Conservation (phyloP, 768 basidiomycete genomes). For the Naematelia aurantialba region DNA sequence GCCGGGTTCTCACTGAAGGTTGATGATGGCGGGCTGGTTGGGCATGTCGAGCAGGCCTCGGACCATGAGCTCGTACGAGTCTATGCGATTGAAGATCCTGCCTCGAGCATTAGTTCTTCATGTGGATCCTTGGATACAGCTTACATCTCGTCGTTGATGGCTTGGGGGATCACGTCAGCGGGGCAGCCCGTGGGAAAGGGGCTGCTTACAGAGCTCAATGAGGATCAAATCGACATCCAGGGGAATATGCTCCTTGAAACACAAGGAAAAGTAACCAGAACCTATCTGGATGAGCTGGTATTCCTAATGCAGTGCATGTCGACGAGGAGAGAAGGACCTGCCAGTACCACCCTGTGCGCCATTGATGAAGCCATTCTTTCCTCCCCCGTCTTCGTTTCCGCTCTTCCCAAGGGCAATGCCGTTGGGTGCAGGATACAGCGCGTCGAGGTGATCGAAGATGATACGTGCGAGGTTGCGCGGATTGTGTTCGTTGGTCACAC, state of each 20-base stretch:
- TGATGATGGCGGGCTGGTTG: constrained; percentile 42
- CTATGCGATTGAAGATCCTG: constrained; percentile 26
- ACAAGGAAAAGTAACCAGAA: constrained; percentile 43
- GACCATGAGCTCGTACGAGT: constrained; percentile 40
- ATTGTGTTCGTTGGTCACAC: constrained; percentile 12
- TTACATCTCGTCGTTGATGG: constrained; percentile 2
- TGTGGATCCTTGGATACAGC: neutral
- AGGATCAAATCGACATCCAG: constrained; percentile 48
- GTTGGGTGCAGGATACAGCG: constrained; percentile 21
- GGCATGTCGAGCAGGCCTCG: constrained; percentile 37
- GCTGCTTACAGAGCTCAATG: constrained; percentile 43
- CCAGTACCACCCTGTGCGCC: constrained; percentile 45
- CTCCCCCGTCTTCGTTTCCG: constrained; percentile 16
- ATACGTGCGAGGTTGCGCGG: constrained; percentile 28
- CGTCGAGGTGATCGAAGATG: constrained; percentile 33
- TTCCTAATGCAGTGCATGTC: neutral
- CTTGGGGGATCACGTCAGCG: too few relatives aligned
- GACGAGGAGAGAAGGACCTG: constrained; percentile 4
- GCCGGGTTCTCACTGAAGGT: constrained; percentile 37
- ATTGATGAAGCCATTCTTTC: constrained; percentile 38
- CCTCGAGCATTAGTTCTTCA: neutral
- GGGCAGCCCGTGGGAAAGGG: too few relatives aligned
- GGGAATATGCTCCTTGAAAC: constrained; percentile 46
- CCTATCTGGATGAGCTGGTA: constrained; percentile 14
- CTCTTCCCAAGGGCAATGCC: constrained; percentile 12